Conservation (phyloP, 2,329 filamentous ascomycete species). For the Myriosclerotinia curreyana region DNA sequence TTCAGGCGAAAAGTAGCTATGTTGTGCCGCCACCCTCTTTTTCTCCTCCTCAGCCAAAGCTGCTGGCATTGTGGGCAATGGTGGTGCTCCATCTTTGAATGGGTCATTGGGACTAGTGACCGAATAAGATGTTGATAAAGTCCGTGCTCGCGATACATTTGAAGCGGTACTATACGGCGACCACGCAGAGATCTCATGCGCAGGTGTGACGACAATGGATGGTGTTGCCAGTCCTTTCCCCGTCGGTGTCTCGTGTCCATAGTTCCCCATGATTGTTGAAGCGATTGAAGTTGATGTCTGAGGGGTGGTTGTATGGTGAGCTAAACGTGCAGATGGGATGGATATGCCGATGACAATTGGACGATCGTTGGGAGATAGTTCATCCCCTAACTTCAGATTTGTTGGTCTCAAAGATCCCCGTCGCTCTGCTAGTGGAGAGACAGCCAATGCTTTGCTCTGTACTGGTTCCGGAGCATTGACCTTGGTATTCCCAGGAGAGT, state of each 20-base stretch:
- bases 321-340: conserved; percentile 53
- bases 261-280: conserved; percentile 31
- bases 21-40: conserved; percentile 31
- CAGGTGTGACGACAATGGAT: conserved; percentile 53
- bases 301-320: conserved; percentile 50
- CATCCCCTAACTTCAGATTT: conserved; percentile 35
- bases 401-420: conserved; percentile 20
- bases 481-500: conserved; percentile 17
- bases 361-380: conserved; percentile 65
- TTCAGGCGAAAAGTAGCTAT: conserved; percentile 37
- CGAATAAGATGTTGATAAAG: conserved; percentile 51
- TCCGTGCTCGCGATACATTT: conserved; percentile 22
- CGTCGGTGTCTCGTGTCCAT: conserved; percentile 30
- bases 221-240: conserved; percentile 42
- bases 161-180: conserved; percentile 32
- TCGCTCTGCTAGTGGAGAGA: conserved; percentile 14
- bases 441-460: neutral
- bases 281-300: conserved; percentile 41
- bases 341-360: conserved; percentile 71
- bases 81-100: conserved; percentile 48
- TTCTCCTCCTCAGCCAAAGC: conserved; percentile 36
- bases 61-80: conserved; percentile 56
- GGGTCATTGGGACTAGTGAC: conserved; percentile 46
- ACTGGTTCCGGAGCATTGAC: neutral
- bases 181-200: conserved; percentile 42